Evolutionary conservation across 495 filamentous ascomycete genomes (phyloP), one percentile per base, ranked within the genome.

Genomic region (Stereocaulon alpinum): DNA sequence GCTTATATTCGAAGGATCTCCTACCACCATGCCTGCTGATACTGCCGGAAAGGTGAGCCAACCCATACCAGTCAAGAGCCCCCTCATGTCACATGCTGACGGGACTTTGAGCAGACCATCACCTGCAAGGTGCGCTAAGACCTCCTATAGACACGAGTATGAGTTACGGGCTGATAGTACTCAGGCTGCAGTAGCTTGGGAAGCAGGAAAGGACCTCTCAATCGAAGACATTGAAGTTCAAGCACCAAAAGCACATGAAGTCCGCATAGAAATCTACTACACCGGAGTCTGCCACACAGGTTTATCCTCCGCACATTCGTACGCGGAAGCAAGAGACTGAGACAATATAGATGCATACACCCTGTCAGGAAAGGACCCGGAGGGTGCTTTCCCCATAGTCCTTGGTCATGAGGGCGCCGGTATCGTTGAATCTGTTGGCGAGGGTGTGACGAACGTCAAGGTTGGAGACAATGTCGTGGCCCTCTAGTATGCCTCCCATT

Each of bases 261-360:
- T 98, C 62, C 89, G 93, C 60, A 96, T 98, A 68, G 75, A 97
- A 77, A 88, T 98, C 69, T 80, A 88, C 73, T 95, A 96, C 79
- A 98, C 93, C 41, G 93, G 93, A 71, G 91, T 98, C 68, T 98
- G 93, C 77, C 93, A 98, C 75, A 98, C 93, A 66, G 90, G 90
- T 95, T 73, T 65, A 75, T 65, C 45, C 15, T 15, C 40, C 3
- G 29, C 18, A 24, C 9, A 15, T 30, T 30, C 14, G 50, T 22
- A 30, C 15, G 37, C 29, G 22, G 20, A 34, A 10, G 47, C 20
- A 24, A 27, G 61, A 56, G 29, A 51, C 48, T 59, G 56, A 61
- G 63, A 48, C 52, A 56, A 49, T 55, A 42, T 59, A 90, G 93
- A 98, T 81, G 93, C 93, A 70, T 98, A 97, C 78, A 98, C 93